phyloP scores from a whole-genome alignment of 805 yeast species.

The Myxozyma vanderwaltii region DNA sequence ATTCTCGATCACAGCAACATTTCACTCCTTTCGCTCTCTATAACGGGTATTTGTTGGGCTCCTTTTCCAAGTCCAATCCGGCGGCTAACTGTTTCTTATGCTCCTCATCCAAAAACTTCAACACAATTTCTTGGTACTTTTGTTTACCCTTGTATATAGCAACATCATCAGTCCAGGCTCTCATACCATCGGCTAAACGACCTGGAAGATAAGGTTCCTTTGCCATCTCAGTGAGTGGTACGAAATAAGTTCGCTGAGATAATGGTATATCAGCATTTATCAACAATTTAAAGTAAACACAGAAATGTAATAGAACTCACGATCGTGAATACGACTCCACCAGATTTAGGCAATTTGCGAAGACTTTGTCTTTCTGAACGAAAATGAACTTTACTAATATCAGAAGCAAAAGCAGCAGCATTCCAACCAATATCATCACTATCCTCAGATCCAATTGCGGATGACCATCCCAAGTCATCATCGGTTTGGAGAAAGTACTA shows the following conservation, averaged over 20 bases:
- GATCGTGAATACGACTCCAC: conserved; percentile 61
- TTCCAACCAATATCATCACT: conserved; percentile 59
- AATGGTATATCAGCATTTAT: neutral
- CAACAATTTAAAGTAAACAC: neutral
- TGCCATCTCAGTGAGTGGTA: conserved; percentile 56
- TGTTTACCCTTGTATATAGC: conserved; percentile 58
- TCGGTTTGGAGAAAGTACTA: conserved; percentile 65
- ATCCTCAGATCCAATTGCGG: conserved; percentile 61
- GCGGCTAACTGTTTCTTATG: conserved; percentile 29
- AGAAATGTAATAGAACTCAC: conserved; percentile 23
- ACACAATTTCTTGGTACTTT: conserved; percentile 26
- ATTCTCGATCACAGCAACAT: too few relatives aligned
- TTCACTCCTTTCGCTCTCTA: too few relatives aligned
- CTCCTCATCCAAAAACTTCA: conserved; percentile 31
- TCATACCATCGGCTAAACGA: conserved; percentile 59
- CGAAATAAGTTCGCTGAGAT: conserved; percentile 60
- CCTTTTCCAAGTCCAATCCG: conserved; percentile 23
- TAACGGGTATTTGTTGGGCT: conserved; percentile 27
- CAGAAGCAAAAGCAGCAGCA: conserved; percentile 56
- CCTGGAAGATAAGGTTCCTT: conserved; percentile 64
- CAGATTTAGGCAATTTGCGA: conserved; percentile 60
- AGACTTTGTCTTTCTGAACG: conserved; percentile 68
- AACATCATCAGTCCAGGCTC: conserved; percentile 63
- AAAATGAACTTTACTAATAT: conserved; percentile 52
- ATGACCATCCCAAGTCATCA: conserved; percentile 63